These are phyloP conservation scores for Penicillium brasilianum DNA, from an alignment of 2,329 filamentous ascomycete genomes.

Conservation along the genomic window DNA sequence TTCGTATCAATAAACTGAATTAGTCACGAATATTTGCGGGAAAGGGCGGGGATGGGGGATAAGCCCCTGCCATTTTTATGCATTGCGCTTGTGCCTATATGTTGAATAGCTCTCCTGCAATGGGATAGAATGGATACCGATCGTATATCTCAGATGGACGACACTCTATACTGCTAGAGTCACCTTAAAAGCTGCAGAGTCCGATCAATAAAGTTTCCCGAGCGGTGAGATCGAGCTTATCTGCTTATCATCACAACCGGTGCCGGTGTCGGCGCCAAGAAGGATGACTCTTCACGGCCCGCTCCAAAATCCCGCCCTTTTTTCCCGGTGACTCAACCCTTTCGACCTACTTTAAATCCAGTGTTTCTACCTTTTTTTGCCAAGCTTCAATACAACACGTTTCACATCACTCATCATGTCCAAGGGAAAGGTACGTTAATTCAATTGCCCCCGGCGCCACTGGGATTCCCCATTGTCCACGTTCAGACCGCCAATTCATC, in stretches of 20 bases:
- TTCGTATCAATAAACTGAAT: too few relatives aligned
- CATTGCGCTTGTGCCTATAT: background rate
- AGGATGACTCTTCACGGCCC: constrained; percentile 29
- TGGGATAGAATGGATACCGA: background rate
- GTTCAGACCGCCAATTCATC: constrained; percentile 25
- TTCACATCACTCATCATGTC: constrained; percentile 29
- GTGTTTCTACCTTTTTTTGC: constrained; percentile 13
- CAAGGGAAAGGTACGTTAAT: constrained; percentile 32
- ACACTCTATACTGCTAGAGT: background rate
- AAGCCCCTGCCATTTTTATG: background rate
- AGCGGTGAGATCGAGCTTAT: constrained; percentile 22
- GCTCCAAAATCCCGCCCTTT: constrained; percentile 31
- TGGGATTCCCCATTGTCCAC: constrained; percentile 3
- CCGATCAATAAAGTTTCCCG: background rate
- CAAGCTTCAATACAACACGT: constrained; percentile 10
- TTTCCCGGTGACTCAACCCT: constrained; percentile 32
- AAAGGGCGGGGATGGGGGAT: too few relatives aligned
- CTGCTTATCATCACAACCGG: constrained; percentile 28
- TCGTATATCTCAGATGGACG: background rate
- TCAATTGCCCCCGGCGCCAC: constrained; percentile 13
- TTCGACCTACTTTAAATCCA: constrained; percentile 20
- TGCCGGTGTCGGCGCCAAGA: constrained; percentile 31
- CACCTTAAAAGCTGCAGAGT: background rate
- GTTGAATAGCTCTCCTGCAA: background rate
- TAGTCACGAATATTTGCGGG: background rate